Conservation (phyloP, 2,329 filamentous ascomycete genomes). For the Fusarium sp. region DNA sequence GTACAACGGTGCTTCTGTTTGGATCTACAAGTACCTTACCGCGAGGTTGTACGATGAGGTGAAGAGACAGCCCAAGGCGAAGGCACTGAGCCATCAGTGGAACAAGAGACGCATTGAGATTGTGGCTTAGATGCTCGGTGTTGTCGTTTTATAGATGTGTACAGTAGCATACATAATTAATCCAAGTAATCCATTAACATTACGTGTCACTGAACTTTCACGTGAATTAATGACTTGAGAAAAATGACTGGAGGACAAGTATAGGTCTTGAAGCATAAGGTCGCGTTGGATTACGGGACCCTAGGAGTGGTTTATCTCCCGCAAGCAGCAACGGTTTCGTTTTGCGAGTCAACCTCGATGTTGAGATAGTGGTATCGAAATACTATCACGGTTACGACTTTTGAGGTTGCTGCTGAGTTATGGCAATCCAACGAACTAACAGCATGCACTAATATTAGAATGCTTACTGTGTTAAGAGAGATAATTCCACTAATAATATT, state of each 20-base stretch:
- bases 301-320: rapidly evolving
- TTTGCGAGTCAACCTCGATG: not conserved
- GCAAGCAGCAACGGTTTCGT: rapidly evolving
- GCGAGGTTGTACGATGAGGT: conserved; percentile 72
- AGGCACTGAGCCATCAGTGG: conserved; percentile 51
- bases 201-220: rapidly evolving
- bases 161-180: not conserved
- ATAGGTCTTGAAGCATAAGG: too few relatives aligned
- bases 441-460: not conserved
- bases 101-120: conserved; percentile 35
- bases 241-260: not conserved
- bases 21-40: conserved; percentile 72
- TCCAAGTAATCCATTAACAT: not conserved
- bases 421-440: not conserved
- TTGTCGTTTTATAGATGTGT: not conserved
- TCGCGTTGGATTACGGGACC: too few relatives aligned
- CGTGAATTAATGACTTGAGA: not conserved
- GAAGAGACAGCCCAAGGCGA: conserved; percentile 58
- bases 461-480: not conserved
- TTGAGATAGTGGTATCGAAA: not conserved
- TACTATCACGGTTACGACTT: not conserved
- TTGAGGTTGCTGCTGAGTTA: not conserved
- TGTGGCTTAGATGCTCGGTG: not conserved
- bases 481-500: not conserved
- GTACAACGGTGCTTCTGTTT: conserved; percentile 66